These are phyloP conservation scores for Lachnellula hyalina DNA, from an alignment of 2,329 filamentous ascomycete genomes.

Conservation along the genomic window DNA sequence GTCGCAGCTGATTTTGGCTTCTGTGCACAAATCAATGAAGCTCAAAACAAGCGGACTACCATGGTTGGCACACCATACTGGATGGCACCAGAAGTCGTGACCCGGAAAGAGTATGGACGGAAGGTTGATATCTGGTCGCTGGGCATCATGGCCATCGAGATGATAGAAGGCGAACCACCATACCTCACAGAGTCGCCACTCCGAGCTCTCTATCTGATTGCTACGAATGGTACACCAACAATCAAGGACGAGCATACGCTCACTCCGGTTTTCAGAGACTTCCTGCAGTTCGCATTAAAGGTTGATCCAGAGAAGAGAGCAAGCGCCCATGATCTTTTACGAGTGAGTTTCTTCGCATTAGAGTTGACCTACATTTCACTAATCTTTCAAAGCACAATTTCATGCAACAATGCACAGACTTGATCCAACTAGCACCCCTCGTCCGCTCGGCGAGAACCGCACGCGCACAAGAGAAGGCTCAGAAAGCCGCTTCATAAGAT, in stretches of 20 bases:
- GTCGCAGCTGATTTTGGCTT: constrained; percentile 88
- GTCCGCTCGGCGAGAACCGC: constrained; percentile 82
- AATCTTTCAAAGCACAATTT: constrained; percentile 61
- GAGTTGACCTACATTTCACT: constrained; percentile 10
- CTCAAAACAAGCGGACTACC: constrained; percentile 93
- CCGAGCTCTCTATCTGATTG: constrained; percentile 89
- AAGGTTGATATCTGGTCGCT: constrained; percentile 99
- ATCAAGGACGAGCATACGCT: constrained; percentile 91
- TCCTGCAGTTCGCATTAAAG: constrained; percentile 86
- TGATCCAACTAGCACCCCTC: constrained; percentile 75
- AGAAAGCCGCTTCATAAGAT: constrained; percentile 44
- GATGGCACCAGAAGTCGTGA: constrained; percentile 99
- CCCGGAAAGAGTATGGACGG: constrained; percentile 92
- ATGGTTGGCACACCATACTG: constrained; percentile 99
- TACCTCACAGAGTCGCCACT: constrained; percentile 94
- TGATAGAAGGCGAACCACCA: constrained; percentile 98
- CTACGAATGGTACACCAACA: constrained; percentile 88
- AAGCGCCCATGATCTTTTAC: constrained; percentile 86
- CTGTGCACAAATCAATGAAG: constrained; percentile 96
- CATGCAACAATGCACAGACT: constrained; percentile 69
- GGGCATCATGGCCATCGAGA: constrained; percentile 99
- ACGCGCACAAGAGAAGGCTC: constrained; percentile 76
- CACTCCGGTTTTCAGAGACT: constrained; percentile 79
- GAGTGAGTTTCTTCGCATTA: constrained; percentile 56
- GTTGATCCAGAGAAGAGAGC: constrained; percentile 96